Base-by-base conservation (phyloP, 768 basidiomycete species). In the Termitomyces sp. region DNA sequence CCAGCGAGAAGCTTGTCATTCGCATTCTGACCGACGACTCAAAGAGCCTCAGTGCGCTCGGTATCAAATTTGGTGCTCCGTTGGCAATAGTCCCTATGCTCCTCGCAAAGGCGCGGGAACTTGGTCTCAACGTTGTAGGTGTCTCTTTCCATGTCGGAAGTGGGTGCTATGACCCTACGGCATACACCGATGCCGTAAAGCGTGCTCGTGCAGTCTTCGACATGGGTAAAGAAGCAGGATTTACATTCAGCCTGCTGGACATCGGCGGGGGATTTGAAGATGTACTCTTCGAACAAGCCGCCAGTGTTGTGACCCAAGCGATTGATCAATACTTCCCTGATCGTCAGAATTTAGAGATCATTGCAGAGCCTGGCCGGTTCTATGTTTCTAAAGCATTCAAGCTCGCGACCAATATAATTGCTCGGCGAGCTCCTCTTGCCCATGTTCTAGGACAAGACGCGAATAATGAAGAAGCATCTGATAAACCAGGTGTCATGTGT, bases 201-300 rank as follows among this genome's bases (percentile, higher is more conserved):
- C 89, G 93, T 18, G 90, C 95, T 3, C 84, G 86, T 13, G 72
- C 79, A 8, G 93, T 88, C 18, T 99, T 98, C 72, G 88, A 93
- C 57, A 92, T 97, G 85, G 97, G 86, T 33, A 74, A 76, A 49
- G 84, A 84, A 48, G 85, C 79, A 8, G 97, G 97, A 3, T 98
- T 91, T 72, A 70, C 74, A 13, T 95, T 98, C 70, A 83, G 72
- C 49, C 72, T 98, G 13, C 82, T 98, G 58, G 97, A 99, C 65
- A 87, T 98, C 55, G 97, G 97, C 13, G 97, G 97, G n/a, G 97
- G 97, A 4, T 99, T 98, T 69, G 96, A 97, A 72, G 88, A 93
- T 61, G 81, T 80, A 48, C 84, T 87, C 53, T 93, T 99, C 68
- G 92, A 92, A 68, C 72, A 80, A 53, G 91, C 92, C 1, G 93